Evolutionary conservation across 164 flowering plant species (phyloP).

Genomic region (Hamamelis virginiana): DNA sequence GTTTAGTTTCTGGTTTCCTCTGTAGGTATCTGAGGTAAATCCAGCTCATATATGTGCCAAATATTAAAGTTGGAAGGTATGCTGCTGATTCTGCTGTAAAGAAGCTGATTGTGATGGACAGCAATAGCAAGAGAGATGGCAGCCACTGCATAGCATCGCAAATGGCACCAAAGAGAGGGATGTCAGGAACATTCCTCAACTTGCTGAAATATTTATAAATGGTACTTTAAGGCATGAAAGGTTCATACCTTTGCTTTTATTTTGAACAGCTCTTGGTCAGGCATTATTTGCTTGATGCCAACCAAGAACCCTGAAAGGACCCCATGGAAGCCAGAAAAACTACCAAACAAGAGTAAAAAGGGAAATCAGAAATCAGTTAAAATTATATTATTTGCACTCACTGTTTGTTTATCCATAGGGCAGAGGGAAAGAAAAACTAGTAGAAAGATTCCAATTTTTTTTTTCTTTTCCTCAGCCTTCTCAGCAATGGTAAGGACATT

Average conservation of each 20-base stretch:
- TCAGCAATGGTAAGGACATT: too few species aligned
- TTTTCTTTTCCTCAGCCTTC: conserved; percentile 1
- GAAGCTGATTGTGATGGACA: conserved; percentile 60
- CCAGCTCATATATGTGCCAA: conserved; percentile 94
- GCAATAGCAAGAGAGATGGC: conserved; percentile 66
- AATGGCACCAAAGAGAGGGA: not conserved
- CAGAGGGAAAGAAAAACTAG: conserved; percentile 11
- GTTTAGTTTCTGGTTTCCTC: conserved; percentile 71
- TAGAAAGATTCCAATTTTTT: not conserved
- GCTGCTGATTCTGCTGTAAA: conserved; percentile 53
- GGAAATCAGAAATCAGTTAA: not conserved
- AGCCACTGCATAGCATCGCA: conserved; percentile 70
- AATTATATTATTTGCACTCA: not conserved
- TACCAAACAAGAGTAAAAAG: conserved; percentile 19
- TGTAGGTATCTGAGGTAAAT: conserved; percentile 88
- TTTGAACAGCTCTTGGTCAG: conserved; percentile 83
- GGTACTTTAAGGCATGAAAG: not conserved
- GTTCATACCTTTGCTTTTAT: conserved; percentile 76
- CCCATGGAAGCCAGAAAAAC: conserved; percentile 96
- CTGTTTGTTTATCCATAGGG: too few species aligned
- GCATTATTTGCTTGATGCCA: conserved; percentile 95
- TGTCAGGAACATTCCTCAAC: not conserved
- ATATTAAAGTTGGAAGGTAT: conserved; percentile 74
- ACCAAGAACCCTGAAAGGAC: conserved; percentile 82
- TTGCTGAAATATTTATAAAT: conserved; percentile 2